Evolutionary conservation across 495 filamentous ascomycete genomes (phyloP).

Genomic region (Penicillium pulvis): DNA sequence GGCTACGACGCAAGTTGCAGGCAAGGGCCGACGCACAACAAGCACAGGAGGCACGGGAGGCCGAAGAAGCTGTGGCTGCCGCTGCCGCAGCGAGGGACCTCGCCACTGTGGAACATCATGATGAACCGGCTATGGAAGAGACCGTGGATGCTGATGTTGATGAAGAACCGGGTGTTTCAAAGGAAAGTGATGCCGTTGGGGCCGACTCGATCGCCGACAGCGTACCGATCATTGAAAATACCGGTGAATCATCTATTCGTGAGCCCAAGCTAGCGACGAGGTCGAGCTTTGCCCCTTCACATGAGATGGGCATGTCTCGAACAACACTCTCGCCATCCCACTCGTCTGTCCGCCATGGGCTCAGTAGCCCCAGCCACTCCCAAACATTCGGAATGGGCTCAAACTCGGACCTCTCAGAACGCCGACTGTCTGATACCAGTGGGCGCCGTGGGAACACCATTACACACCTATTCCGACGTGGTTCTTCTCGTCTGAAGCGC

Average conservation of each 20-base stretch:
- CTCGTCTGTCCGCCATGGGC: constrained; percentile 54
- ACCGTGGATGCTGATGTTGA: constrained; percentile 10
- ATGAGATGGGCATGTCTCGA: constrained; percentile 52
- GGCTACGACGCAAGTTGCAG: constrained; percentile 65
- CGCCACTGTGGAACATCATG: neutral
- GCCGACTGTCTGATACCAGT: constrained; percentile 52
- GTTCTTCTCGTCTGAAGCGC: constrained; percentile 58
- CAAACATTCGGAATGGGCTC: constrained; percentile 54
- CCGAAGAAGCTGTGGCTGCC: constrained; percentile 2
- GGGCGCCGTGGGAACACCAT: constrained; percentile 47
- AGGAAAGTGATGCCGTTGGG: constrained; percentile 21
- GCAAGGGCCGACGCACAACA: constrained; percentile 69
- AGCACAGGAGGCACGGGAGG: constrained; percentile 26
- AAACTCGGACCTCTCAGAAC: constrained; percentile 49
- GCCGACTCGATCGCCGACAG: constrained; percentile 37
- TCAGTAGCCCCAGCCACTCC: constrained; percentile 55
- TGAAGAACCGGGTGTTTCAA: constrained; percentile 30
- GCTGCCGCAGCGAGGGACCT: neutral
- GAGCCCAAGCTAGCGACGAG: constrained; percentile 33
- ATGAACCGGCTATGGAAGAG: constrained; percentile 10
- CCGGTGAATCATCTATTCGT: constrained; percentile 43
- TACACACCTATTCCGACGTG: constrained; percentile 75
- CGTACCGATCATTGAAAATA: constrained; percentile 36
- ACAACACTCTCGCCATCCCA: constrained; percentile 58
- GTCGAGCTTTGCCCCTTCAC: constrained; percentile 43